phyloP scores from a whole-genome alignment of 805 yeast species.

The Cyberlindnera petersonii region DNA sequence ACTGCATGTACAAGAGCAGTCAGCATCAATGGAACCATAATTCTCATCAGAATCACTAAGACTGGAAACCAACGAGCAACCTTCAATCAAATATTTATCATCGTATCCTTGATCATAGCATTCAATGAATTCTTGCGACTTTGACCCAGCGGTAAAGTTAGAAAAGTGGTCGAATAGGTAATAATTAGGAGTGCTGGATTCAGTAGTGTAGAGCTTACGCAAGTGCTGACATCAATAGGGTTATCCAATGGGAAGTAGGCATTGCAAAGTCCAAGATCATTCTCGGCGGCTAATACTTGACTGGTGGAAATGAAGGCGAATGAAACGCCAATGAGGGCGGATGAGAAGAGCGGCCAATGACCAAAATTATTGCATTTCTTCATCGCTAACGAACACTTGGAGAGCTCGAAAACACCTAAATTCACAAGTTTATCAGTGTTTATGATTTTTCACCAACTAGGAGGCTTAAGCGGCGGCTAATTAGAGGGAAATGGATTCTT shows the following conservation, averaged over 20 bases:
- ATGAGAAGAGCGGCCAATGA: neutral
- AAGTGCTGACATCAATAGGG: slow-evolving; percentile 3
- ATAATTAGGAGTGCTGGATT: neutral
- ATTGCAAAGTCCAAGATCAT: slow-evolving; percentile 4
- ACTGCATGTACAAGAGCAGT: slow-evolving; percentile 27
- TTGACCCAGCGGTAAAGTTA: slow-evolving; percentile 1
- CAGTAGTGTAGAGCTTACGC: slow-evolving; percentile 6
- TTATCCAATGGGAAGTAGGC: slow-evolving; percentile 2
- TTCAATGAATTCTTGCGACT: slow-evolving; percentile 4
- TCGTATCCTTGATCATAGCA: slow-evolving; percentile 24
- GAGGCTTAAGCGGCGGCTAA: neutral
- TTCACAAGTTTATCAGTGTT: too few species aligned
- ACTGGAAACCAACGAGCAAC: slow-evolving; percentile 21
- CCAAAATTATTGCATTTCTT: neutral
- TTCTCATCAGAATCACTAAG: neutral
- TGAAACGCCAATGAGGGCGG: neutral
- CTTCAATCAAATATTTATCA: slow-evolving; percentile 26
- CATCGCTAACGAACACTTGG: neutral
- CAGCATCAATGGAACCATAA: slow-evolving; percentile 13
- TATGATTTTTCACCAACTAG: too few species aligned
- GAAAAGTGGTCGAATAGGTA: neutral
- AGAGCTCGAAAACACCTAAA: too few species aligned
- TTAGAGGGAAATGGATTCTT: neutral
- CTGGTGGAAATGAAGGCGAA: neutral
- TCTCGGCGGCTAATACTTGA: neutral